Percentiles rank a stretch among this genome's conserved stretches.
Conservation (phyloP, 1,139 yeast species). For the Meyerozyma athensensis region DNA sequence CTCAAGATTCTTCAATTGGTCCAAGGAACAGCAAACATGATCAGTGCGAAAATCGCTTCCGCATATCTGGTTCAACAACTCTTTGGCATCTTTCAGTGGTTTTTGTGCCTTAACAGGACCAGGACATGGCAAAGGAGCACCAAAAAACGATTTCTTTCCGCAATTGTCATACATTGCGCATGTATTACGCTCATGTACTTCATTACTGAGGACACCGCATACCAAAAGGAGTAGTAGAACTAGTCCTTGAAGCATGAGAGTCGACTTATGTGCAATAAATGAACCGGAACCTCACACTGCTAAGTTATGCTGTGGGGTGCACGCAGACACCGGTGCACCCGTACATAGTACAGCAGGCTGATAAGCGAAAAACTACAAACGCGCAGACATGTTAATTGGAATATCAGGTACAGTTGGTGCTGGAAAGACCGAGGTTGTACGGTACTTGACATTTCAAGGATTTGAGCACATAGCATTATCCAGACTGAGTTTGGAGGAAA, state of each 20-base stretch:
- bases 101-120: constrained; percentile 42
- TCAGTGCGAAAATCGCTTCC: constrained; percentile 53
- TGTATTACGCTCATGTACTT: constrained; percentile 27
- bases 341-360: background rate
- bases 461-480: constrained; percentile 34
- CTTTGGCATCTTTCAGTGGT: constrained; percentile 43
- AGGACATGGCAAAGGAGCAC: constrained; percentile 76
- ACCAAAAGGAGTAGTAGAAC: background rate
- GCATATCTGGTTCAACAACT: constrained; percentile 56
- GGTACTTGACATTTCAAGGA: constrained; percentile 54
- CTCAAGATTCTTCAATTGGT: constrained; percentile 31
- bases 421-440: constrained; percentile 64
- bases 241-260: background rate
- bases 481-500: background rate
- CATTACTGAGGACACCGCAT: background rate
- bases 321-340: background rate
- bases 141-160: constrained; percentile 79
- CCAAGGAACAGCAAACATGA: constrained; percentile 37
- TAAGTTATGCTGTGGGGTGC: background rate
- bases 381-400: constrained; percentile 59
- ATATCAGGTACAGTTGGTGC: constrained; percentile 68
- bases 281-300: too few relatives aligned
- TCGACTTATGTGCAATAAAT: background rate
- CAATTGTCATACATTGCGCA: constrained; percentile 65
- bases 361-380: background rate